Conservation (phyloP, 176 grass and related monocot species). For the Carex parvula region DNA sequence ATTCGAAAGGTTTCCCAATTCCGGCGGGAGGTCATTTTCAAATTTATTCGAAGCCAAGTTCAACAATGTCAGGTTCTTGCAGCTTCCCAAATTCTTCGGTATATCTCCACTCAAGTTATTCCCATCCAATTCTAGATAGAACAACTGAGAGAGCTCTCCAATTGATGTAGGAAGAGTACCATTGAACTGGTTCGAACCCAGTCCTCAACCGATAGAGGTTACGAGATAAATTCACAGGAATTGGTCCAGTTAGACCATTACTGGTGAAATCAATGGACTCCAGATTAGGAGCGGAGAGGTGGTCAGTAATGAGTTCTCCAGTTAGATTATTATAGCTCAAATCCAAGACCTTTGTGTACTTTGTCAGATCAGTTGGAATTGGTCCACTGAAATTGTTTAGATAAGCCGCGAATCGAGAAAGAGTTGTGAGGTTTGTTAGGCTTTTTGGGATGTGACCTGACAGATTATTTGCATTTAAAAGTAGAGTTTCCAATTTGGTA, state of each 20-base stretch:
- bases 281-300: slow-evolving; percentile 24
- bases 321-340: slow-evolving; percentile 49
- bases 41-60: slow-evolving; percentile 60
- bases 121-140: slow-evolving; percentile 55
- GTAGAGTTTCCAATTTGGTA: slow-evolving; percentile 31
- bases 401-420: slow-evolving; percentile 56
- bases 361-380: slow-evolving; percentile 25
- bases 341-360: slow-evolving; percentile 45
- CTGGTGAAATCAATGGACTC: slow-evolving; percentile 38
- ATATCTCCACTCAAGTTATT: slow-evolving; percentile 39
- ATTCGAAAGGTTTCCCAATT: slow-evolving; percentile 31
- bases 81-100: slow-evolving; percentile 25
- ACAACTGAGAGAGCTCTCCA: neutral
- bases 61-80: slow-evolving; percentile 41
- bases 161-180: slow-evolving; percentile 38
- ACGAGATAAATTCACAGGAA: slow-evolving; percentile 20
- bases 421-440: neutral
- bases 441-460: slow-evolving; percentile 16
- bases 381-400: slow-evolving; percentile 39
- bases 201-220: slow-evolving; percentile 37
- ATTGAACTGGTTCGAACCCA: slow-evolving; percentile 33
- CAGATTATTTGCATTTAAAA: slow-evolving; percentile 50
- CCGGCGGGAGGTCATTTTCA: slow-evolving; percentile 25
- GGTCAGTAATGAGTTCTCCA: slow-evolving; percentile 35
- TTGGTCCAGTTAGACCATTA: slow-evolving; percentile 25